These are phyloP conservation scores for Tylopilus microsporus DNA, from an alignment of 1,284 basidiomycete species.

Conservation along the genomic window DNA sequence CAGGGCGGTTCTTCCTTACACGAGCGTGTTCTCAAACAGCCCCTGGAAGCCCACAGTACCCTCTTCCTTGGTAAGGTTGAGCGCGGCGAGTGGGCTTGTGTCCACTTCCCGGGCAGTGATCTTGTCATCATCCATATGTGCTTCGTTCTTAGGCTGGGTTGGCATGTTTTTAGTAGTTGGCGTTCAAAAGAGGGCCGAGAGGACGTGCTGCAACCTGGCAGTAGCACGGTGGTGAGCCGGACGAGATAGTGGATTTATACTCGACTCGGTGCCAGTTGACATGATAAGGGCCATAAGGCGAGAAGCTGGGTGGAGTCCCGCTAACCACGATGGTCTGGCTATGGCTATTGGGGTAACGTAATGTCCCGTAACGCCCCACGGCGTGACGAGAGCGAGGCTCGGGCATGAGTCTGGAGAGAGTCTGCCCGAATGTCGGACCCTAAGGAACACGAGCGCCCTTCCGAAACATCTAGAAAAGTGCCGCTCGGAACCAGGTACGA, in stretches of 20 bases:
- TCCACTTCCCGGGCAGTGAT: constrained; percentile 5
- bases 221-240: constrained; percentile 3
- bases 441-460: no score
- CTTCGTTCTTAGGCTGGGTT: neutral
- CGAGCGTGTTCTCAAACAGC: constrained; percentile 28
- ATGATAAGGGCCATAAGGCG: neutral
- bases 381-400: no score
- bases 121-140: constrained; percentile 10
- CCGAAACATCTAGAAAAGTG: no score
- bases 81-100: neutral
- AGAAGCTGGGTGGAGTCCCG: neutral
- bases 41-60: constrained; percentile 26
- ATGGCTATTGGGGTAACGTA: no score
- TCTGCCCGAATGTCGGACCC: no score
- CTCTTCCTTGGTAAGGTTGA: constrained; percentile 18
- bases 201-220: constrained; percentile 7
- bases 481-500: no score
- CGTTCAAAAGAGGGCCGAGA: constrained; percentile 11
- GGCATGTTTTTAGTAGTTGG: constrained; percentile 3
- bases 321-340: no score
- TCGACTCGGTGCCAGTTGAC: neutral
- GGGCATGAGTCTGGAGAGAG: no score
- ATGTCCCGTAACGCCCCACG: no score
- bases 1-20: constrained; percentile 19
- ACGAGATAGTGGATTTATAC: constrained; percentile 19